Evolutionary conservation across 805 yeast genomes (phyloP), one percentile per base, ranked within the genome.

Genomic region (Candida schatavii): DNA sequence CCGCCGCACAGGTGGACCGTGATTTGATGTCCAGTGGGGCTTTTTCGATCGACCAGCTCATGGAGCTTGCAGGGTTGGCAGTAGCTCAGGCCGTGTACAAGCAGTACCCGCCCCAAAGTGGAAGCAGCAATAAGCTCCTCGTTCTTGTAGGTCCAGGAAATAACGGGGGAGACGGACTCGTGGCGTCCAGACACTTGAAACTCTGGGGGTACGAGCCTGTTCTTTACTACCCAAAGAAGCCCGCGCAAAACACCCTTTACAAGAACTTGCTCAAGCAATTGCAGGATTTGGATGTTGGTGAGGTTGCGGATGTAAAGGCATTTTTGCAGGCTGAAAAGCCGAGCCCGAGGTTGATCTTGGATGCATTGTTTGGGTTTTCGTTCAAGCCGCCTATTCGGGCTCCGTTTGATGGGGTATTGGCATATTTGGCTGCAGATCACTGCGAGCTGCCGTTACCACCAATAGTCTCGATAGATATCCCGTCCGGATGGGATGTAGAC

Each of bases 401-500:
- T 27, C 96, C 97, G 1, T 91, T 85, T 57, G 78, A 75, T 33
- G 71, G 65, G 5, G 50, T 68, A 36, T 55, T 70, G 26, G 30
- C 39, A 6, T 59, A 39, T 37, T 48, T 69, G 43, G 42, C 54
- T 6, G 31, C 53, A 9, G n/a, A n/a, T n/a, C 44, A 51, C 49
- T 48, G 55, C 36, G 13, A 75, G 74, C 6, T 66, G 75, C 41
- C 53, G 52, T n/a, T 71, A 54, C 51, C 79, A 2, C 91, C 90
- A 1, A 77, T 89, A 2, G 75, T 87, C 0, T 78, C 95, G 0
- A 86, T 93, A 2, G 99, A 93, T 60, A 79, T 91, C 36, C 99
- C 99, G 0, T 85, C 96, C 2, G 96, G 97, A 0, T 93, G 99
- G 99, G 91, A 90, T 56, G 98, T 93, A 9, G 95, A 93, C 55